Base-by-base conservation (phyloP, 495 filamentous ascomycete species). In the Penicillium herquei region DNA sequence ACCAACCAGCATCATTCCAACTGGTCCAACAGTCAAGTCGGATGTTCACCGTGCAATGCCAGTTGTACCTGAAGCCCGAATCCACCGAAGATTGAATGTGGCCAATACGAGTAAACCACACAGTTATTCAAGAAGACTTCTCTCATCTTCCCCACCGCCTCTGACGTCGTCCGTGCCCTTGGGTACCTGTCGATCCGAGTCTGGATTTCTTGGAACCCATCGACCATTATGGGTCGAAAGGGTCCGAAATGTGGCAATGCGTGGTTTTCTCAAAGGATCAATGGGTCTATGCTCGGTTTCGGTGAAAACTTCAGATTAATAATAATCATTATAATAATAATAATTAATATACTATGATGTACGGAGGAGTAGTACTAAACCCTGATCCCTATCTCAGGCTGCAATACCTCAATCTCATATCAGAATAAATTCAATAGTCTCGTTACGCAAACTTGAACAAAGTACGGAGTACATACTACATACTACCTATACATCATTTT, bases 141-240 rank as follows among this genome's bases (percentile, higher is more conserved):
- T 42, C 41, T 14, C 16, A n/a, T 46, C 41, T 35, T 7, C 48
- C 41, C 10, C 42, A 2, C 34, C 46, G 59, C 62, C 62, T 64
- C 59, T 70, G 63, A 66, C 63, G 63, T 66, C 31, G 56, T 54
- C 13, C n/a, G 42, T 43, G 12, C 26, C 41, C 42, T 62, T 49
- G 50, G 55, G 52, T 55, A 62, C 59, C 59, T 65, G 63, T 54
- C 56, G 59, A 62, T 58, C 63, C 13, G 21, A 63, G 56, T 58
- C 63, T 62, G 55, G 62, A 62, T 34, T 58, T 32, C 13, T 39
- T 43, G 9, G 33, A 8, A 8, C 43, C 18, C 14, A 7, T 30
- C 9, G 14, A 50, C 8, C 17, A 17, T 13, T n/a, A 16, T 7
- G 26, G n/a, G 43, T 32, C 17, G 12, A 11, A 34, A 37, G 34